phyloP scores from a whole-genome alignment of 306 rosid species.

The Trifolium fragiferum region DNA sequence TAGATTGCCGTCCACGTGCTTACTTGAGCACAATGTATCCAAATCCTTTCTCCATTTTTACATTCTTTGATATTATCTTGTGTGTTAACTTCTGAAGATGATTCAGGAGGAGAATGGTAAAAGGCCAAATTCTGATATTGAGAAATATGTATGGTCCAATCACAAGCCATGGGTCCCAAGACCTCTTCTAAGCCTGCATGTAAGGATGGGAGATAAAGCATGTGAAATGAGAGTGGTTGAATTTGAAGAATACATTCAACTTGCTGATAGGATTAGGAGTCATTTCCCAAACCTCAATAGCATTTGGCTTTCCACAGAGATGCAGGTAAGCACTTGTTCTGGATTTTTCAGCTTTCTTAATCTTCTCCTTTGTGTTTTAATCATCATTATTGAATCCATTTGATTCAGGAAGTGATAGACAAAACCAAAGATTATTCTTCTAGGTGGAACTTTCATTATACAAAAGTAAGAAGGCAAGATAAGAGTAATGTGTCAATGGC shows the following conservation, averaged over 20 bases:
- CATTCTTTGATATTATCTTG: conserved; percentile 26
- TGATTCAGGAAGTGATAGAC: conserved; percentile 74
- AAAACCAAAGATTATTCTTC: conserved; percentile 55
- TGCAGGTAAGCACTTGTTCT: too few relatives aligned
- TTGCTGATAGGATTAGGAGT: conserved; percentile 64
- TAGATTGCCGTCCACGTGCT: background rate
- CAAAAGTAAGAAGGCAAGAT: conserved; percentile 65
- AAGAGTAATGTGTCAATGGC: conserved; percentile 72
- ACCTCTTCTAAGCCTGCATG: conserved; percentile 83
- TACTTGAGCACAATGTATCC: background rate
- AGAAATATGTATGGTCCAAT: conserved; percentile 78
- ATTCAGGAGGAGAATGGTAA: conserved; percentile 55
- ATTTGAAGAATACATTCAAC: conserved; percentile 73
- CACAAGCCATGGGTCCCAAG: conserved; percentile 78
- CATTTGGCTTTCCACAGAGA: conserved; percentile 85
- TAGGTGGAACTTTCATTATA: conserved; percentile 72
- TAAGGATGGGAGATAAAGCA: conserved; percentile 92
- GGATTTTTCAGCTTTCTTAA: conserved; percentile 5
- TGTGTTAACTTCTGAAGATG: conserved; percentile 26
- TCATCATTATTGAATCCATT: background rate
- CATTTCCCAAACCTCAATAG: conserved; percentile 72
- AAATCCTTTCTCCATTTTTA: background rate
- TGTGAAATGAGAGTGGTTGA: conserved; percentile 83
- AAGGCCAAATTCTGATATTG: conserved; percentile 52
- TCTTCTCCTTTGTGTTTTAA: background rate